A percentile compares a stretch with the other conserved stretches of the same genome.
phyloP scores from a whole-genome alignment of 192 early-diverging fungal species.

The Dissophora ornata region DNA sequence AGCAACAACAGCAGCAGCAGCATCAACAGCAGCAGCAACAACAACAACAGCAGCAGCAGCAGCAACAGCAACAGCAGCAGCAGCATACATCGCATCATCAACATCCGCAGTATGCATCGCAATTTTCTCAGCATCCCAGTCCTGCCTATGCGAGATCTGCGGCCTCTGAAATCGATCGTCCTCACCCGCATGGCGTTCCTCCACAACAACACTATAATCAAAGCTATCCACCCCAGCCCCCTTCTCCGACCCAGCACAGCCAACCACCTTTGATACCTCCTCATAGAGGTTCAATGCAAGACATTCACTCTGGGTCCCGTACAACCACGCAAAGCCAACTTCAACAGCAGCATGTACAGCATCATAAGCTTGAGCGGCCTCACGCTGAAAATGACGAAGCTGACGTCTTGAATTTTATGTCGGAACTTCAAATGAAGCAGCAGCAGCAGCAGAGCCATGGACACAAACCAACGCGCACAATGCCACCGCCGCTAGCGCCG shows the following conservation, averaged over 20 bases:
- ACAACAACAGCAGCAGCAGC: conserved; percentile 25
- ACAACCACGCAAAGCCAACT: not conserved
- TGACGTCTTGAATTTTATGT: conserved; percentile 45
- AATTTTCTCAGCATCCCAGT: conserved; percentile 23
- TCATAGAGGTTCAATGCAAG: conserved; percentile 25
- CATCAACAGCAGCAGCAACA: conserved; percentile 26
- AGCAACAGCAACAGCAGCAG: conserved; percentile 26
- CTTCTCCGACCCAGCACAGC: conserved; percentile 19
- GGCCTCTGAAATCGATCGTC: conserved; percentile 15
- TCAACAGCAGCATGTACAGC: conserved; percentile 17
- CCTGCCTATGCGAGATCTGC: conserved; percentile 18
- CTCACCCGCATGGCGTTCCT: conserved; percentile 8
- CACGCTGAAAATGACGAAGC: conserved; percentile 37
- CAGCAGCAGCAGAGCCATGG: conserved; percentile 14
- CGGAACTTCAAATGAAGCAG: conserved; percentile 31
- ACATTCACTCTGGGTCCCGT: conserved; percentile 17
- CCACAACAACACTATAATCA: conserved; percentile 21
- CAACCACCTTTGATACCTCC: conserved; percentile 18
- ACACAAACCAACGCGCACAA: conserved; percentile 12
- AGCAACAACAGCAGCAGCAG: conserved; percentile 18
- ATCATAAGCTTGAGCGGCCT: conserved; percentile 17
- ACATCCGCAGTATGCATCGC: conserved; percentile 21
- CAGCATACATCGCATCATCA: conserved; percentile 17
- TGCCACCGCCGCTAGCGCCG: conserved; percentile 1
- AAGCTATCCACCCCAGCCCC: conserved; percentile 9